phyloP scores from a whole-genome alignment of 2,329 filamentous ascomycete genomes.

The Orbilia quercus region DNA sequence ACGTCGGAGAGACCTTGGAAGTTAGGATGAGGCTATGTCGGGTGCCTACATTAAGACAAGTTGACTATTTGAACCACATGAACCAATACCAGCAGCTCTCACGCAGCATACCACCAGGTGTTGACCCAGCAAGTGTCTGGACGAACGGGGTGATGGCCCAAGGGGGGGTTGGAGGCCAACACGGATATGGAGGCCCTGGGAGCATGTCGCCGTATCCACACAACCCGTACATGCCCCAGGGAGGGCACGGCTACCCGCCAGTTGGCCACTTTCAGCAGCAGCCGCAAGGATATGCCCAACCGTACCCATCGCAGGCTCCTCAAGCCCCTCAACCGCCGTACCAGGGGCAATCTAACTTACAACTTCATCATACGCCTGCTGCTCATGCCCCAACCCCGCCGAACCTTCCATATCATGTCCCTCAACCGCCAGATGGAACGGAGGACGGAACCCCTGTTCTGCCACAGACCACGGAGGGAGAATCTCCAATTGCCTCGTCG shows the following conservation, averaged over 20 bases:
- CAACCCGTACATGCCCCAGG: constrained; percentile 41
- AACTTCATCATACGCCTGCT: constrained; percentile 22
- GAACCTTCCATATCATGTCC: background rate
- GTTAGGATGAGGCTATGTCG: constrained; percentile 88
- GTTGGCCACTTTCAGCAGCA: constrained; percentile 31
- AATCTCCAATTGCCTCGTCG: constrained; percentile 24
- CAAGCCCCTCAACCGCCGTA: constrained; percentile 28
- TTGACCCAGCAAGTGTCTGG: constrained; percentile 49
- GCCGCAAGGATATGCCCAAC: constrained; percentile 19
- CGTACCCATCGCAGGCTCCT: constrained; percentile 26
- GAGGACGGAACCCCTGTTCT: constrained; percentile 16
- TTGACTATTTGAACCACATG: constrained; percentile 59
- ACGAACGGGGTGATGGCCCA: constrained; percentile 48
- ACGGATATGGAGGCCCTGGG: constrained; percentile 23
- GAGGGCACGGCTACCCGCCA: constrained; percentile 18
- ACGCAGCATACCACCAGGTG: constrained; percentile 43
- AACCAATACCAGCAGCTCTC: constrained; percentile 47
- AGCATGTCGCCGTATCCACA: constrained; percentile 31
- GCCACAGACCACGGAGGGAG: constrained; percentile 21
- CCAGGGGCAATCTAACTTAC: constrained; percentile 11
- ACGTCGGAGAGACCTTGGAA: constrained; percentile 85
- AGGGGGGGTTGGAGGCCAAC: constrained; percentile 27
- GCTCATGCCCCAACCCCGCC: constrained; percentile 28
- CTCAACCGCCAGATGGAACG: constrained; percentile 4
- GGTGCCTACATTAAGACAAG: constrained; percentile 71